Evolutionary conservation across 2,329 filamentous ascomycete genomes (phyloP).

Genomic region (Lachnellula arida): DNA sequence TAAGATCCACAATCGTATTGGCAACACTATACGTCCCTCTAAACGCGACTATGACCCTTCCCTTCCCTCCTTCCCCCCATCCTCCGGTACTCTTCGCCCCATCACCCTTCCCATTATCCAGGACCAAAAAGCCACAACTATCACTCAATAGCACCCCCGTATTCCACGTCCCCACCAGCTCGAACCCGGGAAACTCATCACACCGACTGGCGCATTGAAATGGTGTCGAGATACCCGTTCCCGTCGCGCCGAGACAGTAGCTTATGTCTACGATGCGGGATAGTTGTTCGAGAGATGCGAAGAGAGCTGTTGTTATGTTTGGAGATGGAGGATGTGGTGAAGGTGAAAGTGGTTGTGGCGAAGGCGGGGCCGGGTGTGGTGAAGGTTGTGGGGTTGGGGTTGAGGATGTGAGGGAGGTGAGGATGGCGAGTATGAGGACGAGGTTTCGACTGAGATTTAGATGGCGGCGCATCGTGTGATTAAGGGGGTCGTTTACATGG

Average conservation of each 20-base stretch:
- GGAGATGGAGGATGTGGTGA: neutral
- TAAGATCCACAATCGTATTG: slow-evolving; percentile 87
- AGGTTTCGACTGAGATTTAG: slow-evolving; percentile 13
- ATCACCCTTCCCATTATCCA: slow-evolving; percentile 59
- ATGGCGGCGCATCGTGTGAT: slow-evolving; percentile 21
- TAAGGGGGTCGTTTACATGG: slow-evolving; percentile 21
- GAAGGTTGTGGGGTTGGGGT: slow-evolving; percentile 18
- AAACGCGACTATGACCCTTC: slow-evolving; percentile 78
- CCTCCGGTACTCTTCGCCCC: neutral
- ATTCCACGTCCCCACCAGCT: slow-evolving; percentile 80
- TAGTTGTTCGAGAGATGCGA: slow-evolving; percentile 77
- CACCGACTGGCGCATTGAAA: slow-evolving; percentile 85
- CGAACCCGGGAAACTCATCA: slow-evolving; percentile 73
- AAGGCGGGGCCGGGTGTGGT: neutral
- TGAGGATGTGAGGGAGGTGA: neutral
- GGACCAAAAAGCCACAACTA: slow-evolving; percentile 86
- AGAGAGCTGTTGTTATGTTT: slow-evolving; percentile 60
- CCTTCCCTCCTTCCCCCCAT: slow-evolving; percentile 3
- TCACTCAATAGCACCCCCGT: slow-evolving; percentile 83
- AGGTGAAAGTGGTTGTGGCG: neutral
- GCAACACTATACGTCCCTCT: slow-evolving; percentile 91
- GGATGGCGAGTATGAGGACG: slow-evolving; percentile 2
- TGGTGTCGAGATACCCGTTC: slow-evolving; percentile 73
- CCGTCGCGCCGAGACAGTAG: slow-evolving; percentile 85
- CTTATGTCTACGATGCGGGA: slow-evolving; percentile 90